Percentiles rank a stretch among this genome's conserved stretches.
phyloP scores from a whole-genome alignment of 2,329 filamentous ascomycete species.

The Aspergillus brunneoviolaceus region DNA sequence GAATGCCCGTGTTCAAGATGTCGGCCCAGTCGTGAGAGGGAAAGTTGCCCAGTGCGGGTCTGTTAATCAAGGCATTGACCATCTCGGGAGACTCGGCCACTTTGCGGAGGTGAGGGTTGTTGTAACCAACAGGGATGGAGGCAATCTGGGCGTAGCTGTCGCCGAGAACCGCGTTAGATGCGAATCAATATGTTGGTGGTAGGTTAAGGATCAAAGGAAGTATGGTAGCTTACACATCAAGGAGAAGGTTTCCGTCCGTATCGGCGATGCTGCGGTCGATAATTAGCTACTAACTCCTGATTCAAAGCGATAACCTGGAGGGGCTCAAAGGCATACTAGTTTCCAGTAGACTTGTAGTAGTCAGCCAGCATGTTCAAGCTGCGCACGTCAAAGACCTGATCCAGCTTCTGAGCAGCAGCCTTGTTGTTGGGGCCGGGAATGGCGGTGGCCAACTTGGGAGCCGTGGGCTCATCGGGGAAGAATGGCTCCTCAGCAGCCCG shows the following conservation, averaged over 20 bases:
- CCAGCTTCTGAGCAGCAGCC: conserved; percentile 67
- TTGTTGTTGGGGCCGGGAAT: conserved; percentile 77
- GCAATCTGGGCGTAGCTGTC: conserved; percentile 82
- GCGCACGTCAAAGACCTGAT: conserved; percentile 80
- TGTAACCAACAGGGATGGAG: conserved; percentile 89
- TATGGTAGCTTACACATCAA: conserved; percentile 47
- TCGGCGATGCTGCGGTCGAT: conserved; percentile 44
- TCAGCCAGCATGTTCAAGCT: conserved; percentile 81
- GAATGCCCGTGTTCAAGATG: conserved; percentile 74
- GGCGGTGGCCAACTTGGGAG: conserved; percentile 54
- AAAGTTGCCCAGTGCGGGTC: conserved; percentile 88
- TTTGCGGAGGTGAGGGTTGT: conserved; percentile 73
- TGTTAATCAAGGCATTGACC: conserved; percentile 78
- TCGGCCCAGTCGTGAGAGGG: conserved; percentile 80
- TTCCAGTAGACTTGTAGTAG: conserved; percentile 72
- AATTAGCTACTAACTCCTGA: neutral
- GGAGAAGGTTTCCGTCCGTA: conserved; percentile 51
- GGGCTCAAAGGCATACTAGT: conserved; percentile 58
- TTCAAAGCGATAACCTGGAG: conserved; percentile 17
- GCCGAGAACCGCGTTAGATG: conserved; percentile 8
- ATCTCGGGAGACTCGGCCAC: conserved; percentile 75
- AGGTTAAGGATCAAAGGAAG: neutral
- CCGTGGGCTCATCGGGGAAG: conserved; percentile 59
- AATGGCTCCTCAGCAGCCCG: conserved; percentile 48
- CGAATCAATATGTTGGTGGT: neutral